Evolutionary conservation across 441 rosid species (phyloP).

Genomic region (Pelargonium hybrid): DNA sequence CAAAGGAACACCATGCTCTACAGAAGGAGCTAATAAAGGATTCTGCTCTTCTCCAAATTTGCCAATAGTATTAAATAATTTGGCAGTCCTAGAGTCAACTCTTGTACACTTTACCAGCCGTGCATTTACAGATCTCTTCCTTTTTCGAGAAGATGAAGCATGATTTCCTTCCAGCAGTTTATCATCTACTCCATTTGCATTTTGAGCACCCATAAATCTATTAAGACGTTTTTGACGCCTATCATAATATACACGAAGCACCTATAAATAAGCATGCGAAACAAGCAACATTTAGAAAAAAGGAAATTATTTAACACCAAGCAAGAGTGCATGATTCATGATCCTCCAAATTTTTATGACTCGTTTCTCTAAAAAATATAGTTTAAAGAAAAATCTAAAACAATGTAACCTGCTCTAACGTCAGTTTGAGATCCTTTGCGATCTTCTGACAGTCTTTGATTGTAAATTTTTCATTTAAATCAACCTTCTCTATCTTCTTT

Average conservation of each 20-base stretch:
- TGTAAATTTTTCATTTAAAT: slow-evolving; percentile 46
- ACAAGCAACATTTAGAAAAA: slow-evolving; percentile 8
- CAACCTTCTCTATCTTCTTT: slow-evolving; percentile 34
- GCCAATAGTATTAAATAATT: slow-evolving; percentile 25
- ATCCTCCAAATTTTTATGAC: neutral
- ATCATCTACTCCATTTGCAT: slow-evolving; percentile 25
- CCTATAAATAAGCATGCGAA: slow-evolving; percentile 33
- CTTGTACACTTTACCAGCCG: slow-evolving; percentile 28
- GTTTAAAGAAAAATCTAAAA: slow-evolving; percentile 11
- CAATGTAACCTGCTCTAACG: slow-evolving; percentile 66
- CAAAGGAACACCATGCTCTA: slow-evolving; percentile 27
- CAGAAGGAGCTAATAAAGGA: slow-evolving; percentile 21
- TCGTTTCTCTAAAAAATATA: neutral
- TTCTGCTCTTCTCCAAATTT: slow-evolving; percentile 27
- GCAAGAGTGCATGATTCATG: neutral
- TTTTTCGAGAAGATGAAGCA: slow-evolving; percentile 38
- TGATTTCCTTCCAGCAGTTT: slow-evolving; percentile 22
- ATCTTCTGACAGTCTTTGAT: slow-evolving; percentile 69
- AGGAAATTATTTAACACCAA: neutral
- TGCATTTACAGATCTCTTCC: slow-evolving; percentile 37
- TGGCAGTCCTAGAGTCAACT: slow-evolving; percentile 26
- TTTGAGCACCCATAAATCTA: slow-evolving; percentile 30
- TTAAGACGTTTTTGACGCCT: slow-evolving; percentile 43
- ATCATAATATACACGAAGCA: slow-evolving; percentile 61
- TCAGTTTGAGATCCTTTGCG: slow-evolving; percentile 72